Conservation (phyloP, 139 green algal species). For the Coccomyxa sp. region DNA sequence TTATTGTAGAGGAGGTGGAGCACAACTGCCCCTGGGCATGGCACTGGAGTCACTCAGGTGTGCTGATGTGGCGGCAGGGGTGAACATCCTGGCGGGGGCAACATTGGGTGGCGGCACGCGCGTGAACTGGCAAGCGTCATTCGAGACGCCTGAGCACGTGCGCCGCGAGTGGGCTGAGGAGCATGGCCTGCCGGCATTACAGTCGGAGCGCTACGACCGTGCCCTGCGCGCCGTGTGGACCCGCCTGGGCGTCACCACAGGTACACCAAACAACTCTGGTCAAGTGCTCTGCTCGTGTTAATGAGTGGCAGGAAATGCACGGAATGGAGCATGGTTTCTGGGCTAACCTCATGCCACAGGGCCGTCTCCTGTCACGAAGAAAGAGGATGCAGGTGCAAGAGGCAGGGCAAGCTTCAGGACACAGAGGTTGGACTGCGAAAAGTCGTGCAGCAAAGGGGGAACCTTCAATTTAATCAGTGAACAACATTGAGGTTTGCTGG, state of each 20-base stretch:
- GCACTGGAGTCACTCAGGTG: not conserved
- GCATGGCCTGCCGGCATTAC: constrained; percentile 29
- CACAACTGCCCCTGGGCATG: too few relatives aligned
- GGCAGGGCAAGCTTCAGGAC: too few relatives aligned
- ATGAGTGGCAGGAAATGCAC: not conserved
- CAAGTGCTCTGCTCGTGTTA: not conserved
- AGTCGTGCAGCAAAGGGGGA: too few relatives aligned
- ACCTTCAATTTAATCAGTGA: too few relatives aligned
- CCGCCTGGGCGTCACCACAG: constrained; percentile 27
- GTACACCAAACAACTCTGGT: constrained; percentile 1
- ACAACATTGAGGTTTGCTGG: too few relatives aligned
- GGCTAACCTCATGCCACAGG: not conserved
- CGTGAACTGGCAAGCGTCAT: constrained; percentile 65
- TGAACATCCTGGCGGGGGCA: constrained; percentile 54
- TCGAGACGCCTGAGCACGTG: constrained; percentile 39
- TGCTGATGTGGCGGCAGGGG: constrained; percentile 3
- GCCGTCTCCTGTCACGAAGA: not conserved
- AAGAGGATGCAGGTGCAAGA: too few relatives aligned
- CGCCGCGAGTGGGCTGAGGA: constrained; percentile 33
- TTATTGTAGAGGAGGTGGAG: too few relatives aligned
- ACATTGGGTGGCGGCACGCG: constrained; percentile 65
- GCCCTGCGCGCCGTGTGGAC: constrained; percentile 36
- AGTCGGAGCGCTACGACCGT: constrained; percentile 9
- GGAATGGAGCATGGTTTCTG: not conserved
- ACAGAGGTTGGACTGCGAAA: too few relatives aligned